Evolutionary conservation across 805 yeast genomes (phyloP), one percentile per base, ranked within the genome.

Genomic region (Tanozyma kutaoensis): DNA sequence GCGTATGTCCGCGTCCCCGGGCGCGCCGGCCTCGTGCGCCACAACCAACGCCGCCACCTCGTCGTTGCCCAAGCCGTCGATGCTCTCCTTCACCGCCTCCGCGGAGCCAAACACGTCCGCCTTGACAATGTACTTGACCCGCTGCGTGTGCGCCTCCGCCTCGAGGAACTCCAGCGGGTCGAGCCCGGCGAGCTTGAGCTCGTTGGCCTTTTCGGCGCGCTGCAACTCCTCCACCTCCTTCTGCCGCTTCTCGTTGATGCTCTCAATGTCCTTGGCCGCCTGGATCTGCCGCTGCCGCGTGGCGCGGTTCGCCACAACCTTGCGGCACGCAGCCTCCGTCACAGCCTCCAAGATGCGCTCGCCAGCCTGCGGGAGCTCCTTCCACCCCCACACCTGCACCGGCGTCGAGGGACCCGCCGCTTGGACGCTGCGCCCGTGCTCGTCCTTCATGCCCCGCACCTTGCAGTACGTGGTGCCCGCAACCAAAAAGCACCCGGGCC

Each of bases 81-180:
- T 71, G 39, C 88, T 73, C 47, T 86, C 95, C 21, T 59, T 66
- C 19, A 91, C 79, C 2, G 98, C 98, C 46, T 91, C 98, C 0
- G 81, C 79, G 1, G 97, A 86, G 0, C 98, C 98, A 38, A 76
- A 75, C 1, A 88, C 96, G 52, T 91, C 98, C 0, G 95, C 80
- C 45, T 81, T 84, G 20, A 91, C 60, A 15, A 91, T 74, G 37
- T 76, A 84, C 17, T 72, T 70, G 9, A 52, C 54, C 7, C 17
- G 17, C 45, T 43, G 25, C 28, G 48, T 28, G 23, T 28, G 27
- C 2, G 36, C 33, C 38, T 55, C 39, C 29, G 48, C 58, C 18
- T 45, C 51, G 30, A 63, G 54, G 5, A 34, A 17, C 15, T 67
- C 72, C 15, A 54, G 67, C 11, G 62, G 42, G 23, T 63, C 62